phyloP scores from a whole-genome alignment of 2,329 filamentous ascomycete genomes.

The Pleoardoris graminearum region DNA sequence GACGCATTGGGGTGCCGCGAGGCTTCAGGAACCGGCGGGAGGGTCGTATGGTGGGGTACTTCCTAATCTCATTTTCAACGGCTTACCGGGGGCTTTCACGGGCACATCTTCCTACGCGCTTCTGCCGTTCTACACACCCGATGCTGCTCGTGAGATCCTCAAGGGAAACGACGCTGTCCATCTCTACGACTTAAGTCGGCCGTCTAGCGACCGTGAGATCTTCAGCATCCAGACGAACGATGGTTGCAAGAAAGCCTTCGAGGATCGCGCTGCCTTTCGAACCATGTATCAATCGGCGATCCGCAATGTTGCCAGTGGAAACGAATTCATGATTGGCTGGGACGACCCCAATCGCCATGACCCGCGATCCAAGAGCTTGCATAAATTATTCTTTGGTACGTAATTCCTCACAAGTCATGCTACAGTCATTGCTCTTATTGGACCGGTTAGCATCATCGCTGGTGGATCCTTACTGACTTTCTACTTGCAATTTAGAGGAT shows the following conservation, averaged over 20 bases:
- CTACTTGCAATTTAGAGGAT: constrained; percentile 31
- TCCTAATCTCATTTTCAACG: constrained; percentile 48
- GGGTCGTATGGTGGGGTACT: constrained; percentile 55
- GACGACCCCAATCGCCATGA: constrained; percentile 45
- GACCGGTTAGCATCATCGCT: not conserved
- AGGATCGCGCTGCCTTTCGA: constrained; percentile 55
- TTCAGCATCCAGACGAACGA: constrained; percentile 55
- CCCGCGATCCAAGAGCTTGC: constrained; percentile 44
- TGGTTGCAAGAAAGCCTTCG: constrained; percentile 55
- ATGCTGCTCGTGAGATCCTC: constrained; percentile 53
- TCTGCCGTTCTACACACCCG: constrained; percentile 57
- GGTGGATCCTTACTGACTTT: not conserved
- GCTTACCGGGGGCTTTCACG: constrained; percentile 52
- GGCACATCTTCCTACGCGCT: constrained; percentile 55
- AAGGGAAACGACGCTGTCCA: constrained; percentile 51
- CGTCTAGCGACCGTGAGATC: constrained; percentile 48
- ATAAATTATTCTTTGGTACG: constrained; percentile 60
- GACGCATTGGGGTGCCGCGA: constrained; percentile 55
- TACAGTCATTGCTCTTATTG: not conserved
- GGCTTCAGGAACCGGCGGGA: constrained; percentile 41
- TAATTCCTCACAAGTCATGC: not conserved
- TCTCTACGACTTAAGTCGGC: constrained; percentile 52
- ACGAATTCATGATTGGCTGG: constrained; percentile 59
- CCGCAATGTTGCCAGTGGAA: constrained; percentile 62
- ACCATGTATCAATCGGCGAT: constrained; percentile 60